These are phyloP conservation scores for Agaricus subrufescens DNA, from an alignment of 768 basidiomycete species.

Conservation along the genomic window DNA sequence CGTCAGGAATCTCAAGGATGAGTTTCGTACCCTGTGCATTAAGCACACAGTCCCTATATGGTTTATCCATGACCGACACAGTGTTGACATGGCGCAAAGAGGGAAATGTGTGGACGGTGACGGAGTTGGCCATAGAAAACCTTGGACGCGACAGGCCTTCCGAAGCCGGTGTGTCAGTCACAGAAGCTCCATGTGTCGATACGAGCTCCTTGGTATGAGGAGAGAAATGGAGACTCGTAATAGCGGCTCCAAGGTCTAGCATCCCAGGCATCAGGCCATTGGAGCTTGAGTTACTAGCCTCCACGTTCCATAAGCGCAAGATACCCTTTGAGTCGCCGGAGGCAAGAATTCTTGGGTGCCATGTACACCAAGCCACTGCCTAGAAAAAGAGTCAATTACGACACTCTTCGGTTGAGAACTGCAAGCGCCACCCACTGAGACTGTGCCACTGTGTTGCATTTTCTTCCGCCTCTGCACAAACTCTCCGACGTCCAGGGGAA, in stretches of 20 bases:
- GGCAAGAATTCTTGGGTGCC: conserved; percentile 77
- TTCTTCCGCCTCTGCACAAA: conserved; percentile 52
- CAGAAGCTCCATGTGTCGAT: conserved; percentile 59
- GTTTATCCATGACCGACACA: conserved; percentile 33
- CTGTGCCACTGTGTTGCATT: conserved; percentile 57
- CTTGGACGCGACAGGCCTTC: conserved; percentile 14
- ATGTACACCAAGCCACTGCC: conserved; percentile 89
- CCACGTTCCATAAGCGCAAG: conserved; percentile 52
- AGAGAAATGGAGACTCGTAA: conserved; percentile 71
- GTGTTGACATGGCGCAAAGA: conserved; percentile 51
- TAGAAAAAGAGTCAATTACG: conserved; percentile 19
- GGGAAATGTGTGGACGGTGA: conserved; percentile 57
- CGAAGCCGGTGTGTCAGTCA: conserved; percentile 2
- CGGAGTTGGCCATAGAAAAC: conserved; percentile 26
- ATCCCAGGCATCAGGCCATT: conserved; percentile 40
- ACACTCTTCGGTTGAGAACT: background rate
- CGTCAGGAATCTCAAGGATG: conserved; percentile 20
- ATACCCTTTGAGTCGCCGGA: conserved; percentile 63
- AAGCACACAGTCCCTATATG: conserved; percentile 56
- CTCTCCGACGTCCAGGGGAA: conserved; percentile 52
- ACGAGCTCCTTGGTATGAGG: conserved; percentile 81
- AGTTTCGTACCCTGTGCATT: conserved; percentile 22
- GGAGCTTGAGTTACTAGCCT: conserved; percentile 26
- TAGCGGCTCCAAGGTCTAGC: conserved; percentile 49
- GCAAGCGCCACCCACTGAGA: conserved; percentile 8